Evolutionary conservation across 805 yeast species (phyloP).

Genomic region (Trichomonascus vanleenenianus): DNA sequence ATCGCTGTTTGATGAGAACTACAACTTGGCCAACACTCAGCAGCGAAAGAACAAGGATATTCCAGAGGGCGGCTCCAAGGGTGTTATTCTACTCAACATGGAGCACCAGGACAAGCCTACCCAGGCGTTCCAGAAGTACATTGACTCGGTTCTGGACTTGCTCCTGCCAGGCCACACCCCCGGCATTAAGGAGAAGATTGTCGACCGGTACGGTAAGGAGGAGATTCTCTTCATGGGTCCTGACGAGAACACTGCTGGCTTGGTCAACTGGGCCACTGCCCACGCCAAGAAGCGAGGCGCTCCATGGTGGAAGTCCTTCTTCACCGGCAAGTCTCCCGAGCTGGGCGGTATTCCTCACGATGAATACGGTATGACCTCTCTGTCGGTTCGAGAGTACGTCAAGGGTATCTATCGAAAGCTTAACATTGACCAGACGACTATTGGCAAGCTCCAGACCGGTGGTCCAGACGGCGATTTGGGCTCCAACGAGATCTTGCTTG

Average conservation of each 20-base stretch:
- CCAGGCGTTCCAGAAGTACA: slow-evolving; percentile 84
- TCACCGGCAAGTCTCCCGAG: slow-evolving; percentile 88
- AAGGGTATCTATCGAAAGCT: slow-evolving; percentile 79
- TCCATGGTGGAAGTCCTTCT: slow-evolving; percentile 97
- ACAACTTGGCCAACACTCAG: slow-evolving; percentile 91
- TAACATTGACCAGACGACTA: slow-evolving; percentile 45
- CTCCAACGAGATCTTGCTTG: slow-evolving; percentile 84
- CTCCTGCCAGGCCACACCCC: slow-evolving; percentile 63
- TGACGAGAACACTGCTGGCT: slow-evolving; percentile 96
- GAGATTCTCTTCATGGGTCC: slow-evolving; percentile 97
- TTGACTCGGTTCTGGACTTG: slow-evolving; percentile 83
- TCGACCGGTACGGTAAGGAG: slow-evolving; percentile 73
- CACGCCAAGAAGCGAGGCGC: slow-evolving; percentile 92
- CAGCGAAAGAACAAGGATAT: slow-evolving; percentile 96
- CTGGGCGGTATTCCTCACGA: slow-evolving; percentile 98
- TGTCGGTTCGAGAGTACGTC: slow-evolving; percentile 88
- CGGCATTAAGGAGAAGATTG: slow-evolving; percentile 73
- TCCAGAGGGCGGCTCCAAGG: slow-evolving; percentile 98
- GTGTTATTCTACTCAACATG: slow-evolving; percentile 70
- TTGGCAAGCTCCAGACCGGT: slow-evolving; percentile 90
- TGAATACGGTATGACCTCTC: slow-evolving; percentile 94
- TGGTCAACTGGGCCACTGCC: slow-evolving; percentile 94
- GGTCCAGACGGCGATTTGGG: slow-evolving; percentile 99
- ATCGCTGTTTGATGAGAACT: slow-evolving; percentile 91
- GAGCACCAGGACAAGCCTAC: slow-evolving; percentile 76